Conservation (phyloP, 257 asterid species). For the Jacaranda copaia region DNA sequence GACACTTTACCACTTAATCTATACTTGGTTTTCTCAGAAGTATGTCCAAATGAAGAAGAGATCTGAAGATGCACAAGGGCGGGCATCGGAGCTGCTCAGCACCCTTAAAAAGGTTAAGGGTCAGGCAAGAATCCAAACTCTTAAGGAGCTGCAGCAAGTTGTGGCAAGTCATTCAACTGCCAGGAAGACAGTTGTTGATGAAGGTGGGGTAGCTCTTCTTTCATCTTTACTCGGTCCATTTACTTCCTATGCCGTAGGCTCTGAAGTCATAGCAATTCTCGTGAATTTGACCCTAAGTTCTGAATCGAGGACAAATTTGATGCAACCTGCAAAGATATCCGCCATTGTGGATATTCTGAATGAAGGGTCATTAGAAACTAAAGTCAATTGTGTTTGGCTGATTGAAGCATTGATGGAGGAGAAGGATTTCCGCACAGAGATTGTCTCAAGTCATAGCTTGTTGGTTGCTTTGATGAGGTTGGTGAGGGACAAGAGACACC, state of each 20-base stretch:
- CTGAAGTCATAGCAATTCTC: constrained; percentile 61
- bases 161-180: constrained; percentile 61
- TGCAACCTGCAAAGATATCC: constrained; percentile 76
- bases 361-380: constrained; percentile 72
- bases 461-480: constrained; percentile 67
- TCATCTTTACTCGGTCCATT: constrained; percentile 76
- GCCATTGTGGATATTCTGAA: constrained; percentile 63
- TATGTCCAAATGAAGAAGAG: constrained; percentile 71
- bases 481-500: constrained; percentile 60
- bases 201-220: constrained; percentile 59
- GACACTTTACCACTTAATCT: constrained; percentile 66
- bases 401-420: constrained; percentile 63
- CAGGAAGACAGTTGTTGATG: constrained; percentile 58
- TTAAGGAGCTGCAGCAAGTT: constrained; percentile 62
- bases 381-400: constrained; percentile 59
- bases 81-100: constrained; percentile 60
- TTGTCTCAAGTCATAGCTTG: constrained; percentile 61
- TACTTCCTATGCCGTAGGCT: constrained; percentile 72
- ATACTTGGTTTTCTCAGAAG: constrained; percentile 72
- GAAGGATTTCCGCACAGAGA: constrained; percentile 55
- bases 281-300: constrained; percentile 55
- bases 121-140: constrained; percentile 61
- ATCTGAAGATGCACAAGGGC: constrained; percentile 72
- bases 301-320: constrained; percentile 56
- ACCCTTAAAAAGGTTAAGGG: constrained; percentile 69